These are phyloP conservation scores for Hypocrella siamensis DNA, from an alignment of 2,329 filamentous ascomycete genomes.

Conservation along the genomic window DNA sequence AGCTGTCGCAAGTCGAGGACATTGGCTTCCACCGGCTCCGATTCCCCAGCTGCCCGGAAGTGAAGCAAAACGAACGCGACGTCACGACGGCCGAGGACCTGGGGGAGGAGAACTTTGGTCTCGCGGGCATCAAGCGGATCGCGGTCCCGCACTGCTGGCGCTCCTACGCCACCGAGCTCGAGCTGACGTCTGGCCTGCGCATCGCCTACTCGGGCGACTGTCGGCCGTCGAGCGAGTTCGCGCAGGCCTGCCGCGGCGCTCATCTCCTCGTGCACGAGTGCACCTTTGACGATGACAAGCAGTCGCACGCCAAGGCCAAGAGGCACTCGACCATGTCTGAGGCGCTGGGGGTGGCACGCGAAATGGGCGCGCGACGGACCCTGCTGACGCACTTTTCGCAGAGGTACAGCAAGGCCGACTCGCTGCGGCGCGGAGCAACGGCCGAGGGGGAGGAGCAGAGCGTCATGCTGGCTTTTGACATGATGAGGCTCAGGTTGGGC, in stretches of 20 bases:
- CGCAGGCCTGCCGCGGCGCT: slow-evolving; percentile 51
- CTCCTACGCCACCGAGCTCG: slow-evolving; percentile 61
- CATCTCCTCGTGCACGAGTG: slow-evolving; percentile 90
- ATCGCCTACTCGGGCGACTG: slow-evolving; percentile 92
- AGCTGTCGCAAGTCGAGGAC: slow-evolving; percentile 67
- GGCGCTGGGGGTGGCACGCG: slow-evolving; percentile 59
- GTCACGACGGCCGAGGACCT: slow-evolving; percentile 18
- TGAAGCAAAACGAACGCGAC: slow-evolving; percentile 10
- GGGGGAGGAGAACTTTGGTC: slow-evolving; percentile 36
- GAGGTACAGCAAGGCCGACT: slow-evolving; percentile 58
- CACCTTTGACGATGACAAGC: slow-evolving; percentile 81
- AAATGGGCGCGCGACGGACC: slow-evolving; percentile 67
- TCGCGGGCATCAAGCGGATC: slow-evolving; percentile 51
- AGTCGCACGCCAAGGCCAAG: slow-evolving; percentile 67
- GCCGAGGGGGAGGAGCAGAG: slow-evolving; percentile 20
- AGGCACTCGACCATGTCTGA: slow-evolving; percentile 82
- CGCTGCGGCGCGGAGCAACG: slow-evolving; percentile 10
- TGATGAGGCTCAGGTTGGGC: slow-evolving; percentile 57
- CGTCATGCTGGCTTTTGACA: slow-evolving; percentile 61
- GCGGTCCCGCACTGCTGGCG: slow-evolving; percentile 65
- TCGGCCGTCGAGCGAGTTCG: slow-evolving; percentile 58
- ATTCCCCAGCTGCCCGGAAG: slow-evolving; percentile 15
- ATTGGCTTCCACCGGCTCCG: slow-evolving; percentile 46
- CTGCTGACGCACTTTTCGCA: slow-evolving; percentile 92
- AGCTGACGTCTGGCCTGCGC: slow-evolving; percentile 67